Evolutionary conservation across 2,329 filamentous ascomycete genomes (phyloP).

Genomic region (Trichoderma oligosporum): DNA sequence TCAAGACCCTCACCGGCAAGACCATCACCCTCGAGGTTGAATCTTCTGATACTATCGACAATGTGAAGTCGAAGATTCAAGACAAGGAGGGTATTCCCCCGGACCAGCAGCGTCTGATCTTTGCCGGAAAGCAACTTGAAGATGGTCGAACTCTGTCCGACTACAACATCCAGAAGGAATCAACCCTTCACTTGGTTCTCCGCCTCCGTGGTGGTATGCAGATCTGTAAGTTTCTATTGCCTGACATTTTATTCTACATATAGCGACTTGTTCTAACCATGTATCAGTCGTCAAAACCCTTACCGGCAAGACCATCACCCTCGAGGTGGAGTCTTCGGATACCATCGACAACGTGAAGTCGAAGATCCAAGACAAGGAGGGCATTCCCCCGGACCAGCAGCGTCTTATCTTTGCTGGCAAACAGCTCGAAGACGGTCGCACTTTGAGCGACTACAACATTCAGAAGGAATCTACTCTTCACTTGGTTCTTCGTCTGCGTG

Average conservation of each 20-base stretch:
- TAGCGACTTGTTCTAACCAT: constrained; percentile 20
- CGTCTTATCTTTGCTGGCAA: constrained; percentile 91
- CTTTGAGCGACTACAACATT: constrained; percentile 92
- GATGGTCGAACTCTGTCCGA: constrained; percentile 65
- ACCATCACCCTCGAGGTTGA: constrained; percentile 64
- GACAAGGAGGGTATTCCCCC: constrained; percentile 98
- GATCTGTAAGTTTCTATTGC: constrained; percentile 53
- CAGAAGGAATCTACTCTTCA: constrained; percentile 86
- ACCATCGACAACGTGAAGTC: constrained; percentile 93
- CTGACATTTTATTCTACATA: background rate
- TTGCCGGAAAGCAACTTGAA: constrained; percentile 94
- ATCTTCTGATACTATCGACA: constrained; percentile 90
- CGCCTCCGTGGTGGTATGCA: constrained; percentile 65
- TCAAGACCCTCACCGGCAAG: constrained; percentile 87
- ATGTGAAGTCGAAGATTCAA: constrained; percentile 97
- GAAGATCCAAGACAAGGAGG: constrained; percentile 92
- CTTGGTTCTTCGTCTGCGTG: constrained; percentile 74
- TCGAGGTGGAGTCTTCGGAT: constrained; percentile 84
- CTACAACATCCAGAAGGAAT: constrained; percentile 60
- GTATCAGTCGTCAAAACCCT: constrained; percentile 68
- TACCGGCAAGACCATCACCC: constrained; percentile 89
- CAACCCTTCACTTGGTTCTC: constrained; percentile 70
- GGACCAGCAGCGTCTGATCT: constrained; percentile 93
- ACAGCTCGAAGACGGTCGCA: constrained; percentile 89
- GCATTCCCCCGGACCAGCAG: constrained; percentile 92